Evolutionary conservation across 352 stramenopile genomes (phyloP), one percentile per base, ranked within the genome.

Genomic region (Phytophthora brassicae): DNA sequence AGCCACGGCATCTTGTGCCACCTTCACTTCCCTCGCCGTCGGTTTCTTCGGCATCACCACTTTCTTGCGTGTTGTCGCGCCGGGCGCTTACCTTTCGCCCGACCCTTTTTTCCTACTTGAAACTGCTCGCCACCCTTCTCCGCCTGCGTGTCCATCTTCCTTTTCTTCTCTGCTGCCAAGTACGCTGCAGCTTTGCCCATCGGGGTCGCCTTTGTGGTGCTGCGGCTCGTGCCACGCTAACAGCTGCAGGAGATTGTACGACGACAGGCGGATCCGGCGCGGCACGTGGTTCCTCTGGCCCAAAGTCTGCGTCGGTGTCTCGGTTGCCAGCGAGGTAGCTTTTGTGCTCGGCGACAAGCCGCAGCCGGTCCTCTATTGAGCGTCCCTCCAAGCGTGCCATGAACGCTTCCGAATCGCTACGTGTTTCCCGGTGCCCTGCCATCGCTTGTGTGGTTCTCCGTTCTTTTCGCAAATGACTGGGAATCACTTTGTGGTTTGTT

Each of bases 161-260:
- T 4, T 16, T 60, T 44, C 29, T 44, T 24, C 39, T 45, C 17
- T 19, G 22, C 2, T n/a, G 17, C 29, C 0, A 42, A 2, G 13
- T 60, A 60, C 6, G 29, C 41, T 0, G 52, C 41, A 13, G n/a
- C 14, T 19, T 51, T 52, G 6, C 52, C 52, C 52, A 50, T 60
- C 17, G 52, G 52, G 52, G 52, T 20, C 22, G 38, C 16, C 8
- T 4, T 31, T 4, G 26, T 31, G 26, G 26, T 31, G 26, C 26
- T 9, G 26, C 26, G 26, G 4, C 26, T 31, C 26, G 26, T 31
- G n/a, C 26, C 26, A 31, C 26, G 8, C 26, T 8, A 31, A 31
- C 26, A 31, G 26, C 4, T 31, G 26, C 26, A 31, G 26, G 26
- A 31, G 4, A 4, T 31, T 31, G 26, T 4, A 8, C 26, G 26